Percentiles rank a stretch among this genome's conserved stretches.
phyloP scores from a whole-genome alignment of 306 rosid genomes.

The Cucurbita argyrosperma region DNA sequence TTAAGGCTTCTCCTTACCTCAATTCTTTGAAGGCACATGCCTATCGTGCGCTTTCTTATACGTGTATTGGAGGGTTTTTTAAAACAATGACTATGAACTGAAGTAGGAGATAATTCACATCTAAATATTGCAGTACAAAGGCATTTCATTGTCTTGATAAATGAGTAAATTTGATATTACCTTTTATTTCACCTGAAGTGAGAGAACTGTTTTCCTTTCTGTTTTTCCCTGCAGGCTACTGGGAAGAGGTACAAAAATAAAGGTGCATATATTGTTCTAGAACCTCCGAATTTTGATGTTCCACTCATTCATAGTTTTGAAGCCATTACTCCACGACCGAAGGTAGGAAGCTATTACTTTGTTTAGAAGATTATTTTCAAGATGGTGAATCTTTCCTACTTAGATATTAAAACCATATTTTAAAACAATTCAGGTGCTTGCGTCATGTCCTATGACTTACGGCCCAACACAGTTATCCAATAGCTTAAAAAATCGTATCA shows the following conservation, averaged over 20 bases:
- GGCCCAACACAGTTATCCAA: background rate
- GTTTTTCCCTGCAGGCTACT: constrained; percentile 39
- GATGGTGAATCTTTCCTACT: background rate
- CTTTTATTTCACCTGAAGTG: background rate
- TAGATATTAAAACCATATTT: background rate
- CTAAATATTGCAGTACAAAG: background rate
- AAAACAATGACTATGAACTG: no score
- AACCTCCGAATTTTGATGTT: constrained; percentile 59
- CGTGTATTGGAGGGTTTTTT: no score
- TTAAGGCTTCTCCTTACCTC: no score
- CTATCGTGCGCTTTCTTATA: no score
- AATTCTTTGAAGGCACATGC: no score
- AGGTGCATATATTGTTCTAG: constrained; percentile 69
- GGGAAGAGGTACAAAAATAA: constrained; percentile 56
- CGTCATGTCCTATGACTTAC: background rate
- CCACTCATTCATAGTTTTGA: constrained; percentile 56
- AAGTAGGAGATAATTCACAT: no score
- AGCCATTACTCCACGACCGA: constrained; percentile 68
- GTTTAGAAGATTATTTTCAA: background rate
- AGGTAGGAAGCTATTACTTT: constrained; percentile 26
- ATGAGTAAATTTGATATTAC: background rate
- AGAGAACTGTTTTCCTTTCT: background rate
- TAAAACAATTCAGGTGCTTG: background rate
- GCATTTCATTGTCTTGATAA: background rate
- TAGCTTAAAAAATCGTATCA: background rate